Percentiles rank a stretch among this genome's conserved stretches.
These are phyloP conservation scores for Candida pini DNA, from an alignment of 805 yeast species.

Conservation along the genomic window DNA sequence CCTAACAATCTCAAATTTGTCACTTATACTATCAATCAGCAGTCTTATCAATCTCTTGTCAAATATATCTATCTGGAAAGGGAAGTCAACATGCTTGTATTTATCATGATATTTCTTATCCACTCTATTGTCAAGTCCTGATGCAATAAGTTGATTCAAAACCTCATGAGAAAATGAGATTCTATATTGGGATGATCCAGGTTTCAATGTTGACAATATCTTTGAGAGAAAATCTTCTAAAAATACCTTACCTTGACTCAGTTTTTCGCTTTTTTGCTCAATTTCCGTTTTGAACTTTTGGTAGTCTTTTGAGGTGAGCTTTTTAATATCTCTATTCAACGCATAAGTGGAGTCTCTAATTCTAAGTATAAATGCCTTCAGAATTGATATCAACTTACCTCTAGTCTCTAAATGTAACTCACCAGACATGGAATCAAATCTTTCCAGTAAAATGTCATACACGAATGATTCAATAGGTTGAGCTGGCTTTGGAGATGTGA, in stretches of 20 bases:
- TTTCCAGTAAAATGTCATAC: conserved; percentile 37
- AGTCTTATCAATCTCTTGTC: conserved; percentile 35
- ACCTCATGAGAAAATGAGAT: conserved; percentile 45
- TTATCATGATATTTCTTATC: conserved; percentile 33
- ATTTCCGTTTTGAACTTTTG: conserved; percentile 36
- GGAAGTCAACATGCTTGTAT: conserved; percentile 39
- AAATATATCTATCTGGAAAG: conserved; percentile 42
- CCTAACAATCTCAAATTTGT: conserved; percentile 77
- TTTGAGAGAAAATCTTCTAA: conserved; percentile 25
- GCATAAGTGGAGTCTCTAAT: conserved; percentile 65
- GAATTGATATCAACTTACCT: conserved; percentile 54
- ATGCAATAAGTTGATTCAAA: conserved; percentile 38
- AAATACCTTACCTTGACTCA: conserved; percentile 34
- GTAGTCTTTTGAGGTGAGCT: conserved; percentile 29
- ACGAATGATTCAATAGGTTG: conserved; percentile 43
- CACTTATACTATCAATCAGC: conserved; percentile 56
- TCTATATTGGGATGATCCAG: conserved; percentile 55
- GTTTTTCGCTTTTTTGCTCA: conserved; percentile 17
- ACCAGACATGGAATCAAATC: conserved; percentile 47
- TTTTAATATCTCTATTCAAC: conserved; percentile 44
- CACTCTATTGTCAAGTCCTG: conserved; percentile 52
- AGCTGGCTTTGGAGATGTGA: conserved; percentile 58
- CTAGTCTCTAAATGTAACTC: conserved; percentile 67
- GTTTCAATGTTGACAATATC: conserved; percentile 29
- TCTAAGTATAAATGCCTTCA: conserved; percentile 59